Base-by-base conservation (phyloP, 495 filamentous ascomycete genomes). In the Eremomyces bilateralis region DNA sequence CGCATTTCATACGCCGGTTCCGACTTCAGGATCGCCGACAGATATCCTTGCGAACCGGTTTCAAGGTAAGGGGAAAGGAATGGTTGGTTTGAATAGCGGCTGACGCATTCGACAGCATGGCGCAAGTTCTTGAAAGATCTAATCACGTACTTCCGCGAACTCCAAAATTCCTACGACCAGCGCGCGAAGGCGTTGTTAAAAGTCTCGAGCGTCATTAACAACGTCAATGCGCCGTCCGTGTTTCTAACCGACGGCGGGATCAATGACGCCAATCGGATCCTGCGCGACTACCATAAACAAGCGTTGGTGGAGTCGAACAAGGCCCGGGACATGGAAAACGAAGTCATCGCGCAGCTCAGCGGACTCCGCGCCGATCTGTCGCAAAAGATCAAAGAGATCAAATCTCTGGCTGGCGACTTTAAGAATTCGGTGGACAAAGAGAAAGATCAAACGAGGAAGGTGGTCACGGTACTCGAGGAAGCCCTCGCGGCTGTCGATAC, bases 351-450 rank as follows among this genome's bases (percentile, higher is more conserved):
- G 29, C 79, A 81, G 35, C 63, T 97, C 30, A 81, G 73, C 3
- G 83, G 80, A 11, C 60, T 97, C 16, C 60, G 88, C 30, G 82
- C 71, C 45, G 88, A 97, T 53, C 62, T 97, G 13, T 72, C 75
- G 35, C 80, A 85, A 56, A 97, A 97, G 59, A 88, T 85, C 46
- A 95, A 94, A 56, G 88, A 97, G 56, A 95, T 97, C 53, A 91
- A 88, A 53, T 75, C 67, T 38, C 60, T 97, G 3, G 73, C 81
- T 4, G 74, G 80, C 1, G 88, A 97, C 53, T 97, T 97, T 53
- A 92, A 92, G 51, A 97, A 90, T 44, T 67, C 67, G 11, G 76
- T 82, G 15, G 76, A 81, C 10, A 80, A 73, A 50, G 76, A 81
- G 51, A 79, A 76, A 58, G 76, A 81, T 4, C 54, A 45, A 17